Evolutionary conservation across 2,329 filamentous ascomycete genomes (phyloP), one percentile per base, ranked within the genome.

Genomic region (Hansfordia pulvinata): DNA sequence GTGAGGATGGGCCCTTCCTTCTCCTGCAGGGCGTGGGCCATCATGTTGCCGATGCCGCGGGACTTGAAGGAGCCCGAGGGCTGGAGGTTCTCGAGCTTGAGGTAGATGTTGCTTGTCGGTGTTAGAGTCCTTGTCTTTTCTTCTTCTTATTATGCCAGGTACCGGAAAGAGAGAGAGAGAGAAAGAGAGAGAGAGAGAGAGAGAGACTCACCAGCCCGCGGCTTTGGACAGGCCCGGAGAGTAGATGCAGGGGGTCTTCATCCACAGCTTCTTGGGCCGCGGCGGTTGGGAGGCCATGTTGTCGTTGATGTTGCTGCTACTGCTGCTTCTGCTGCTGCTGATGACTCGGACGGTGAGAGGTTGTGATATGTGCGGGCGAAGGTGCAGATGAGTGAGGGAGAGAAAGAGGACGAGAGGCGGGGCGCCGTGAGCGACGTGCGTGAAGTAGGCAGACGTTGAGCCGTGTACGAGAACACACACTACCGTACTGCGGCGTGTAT

Each of bases 1-100:
- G 52, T 49, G 27, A 44, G 44, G 30, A 57, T 53, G 44, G 49
- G 47, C 29, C 39, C 30, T 36, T 52, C 47, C 30, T 48, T 43
- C 16, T 56, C 36, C 20, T 30, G 29, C 26, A 35, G 31, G 12
- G 40, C 36, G 47, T 38, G 56, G 25, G 68, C 58, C 44, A 84
- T 75, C 46, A 80, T 65, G 49, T 80, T 69, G 26, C 81, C 80
- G 34, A 88, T 70, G 17, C 78, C 81, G 37, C 72, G 67, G 24
- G 80, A 86, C 52, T 92, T 90, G 70, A 92, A 93, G 20, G 80
- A 86, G 35, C 80, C 80, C 13, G 77, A 79, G 4, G 83, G 84
- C 45, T 93, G 84, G 29, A 85, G 68, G 46, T 80, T 82, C 42
- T 92, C 83, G 35, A 90, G 69, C 52, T 92, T 92, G 43, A 92